These are phyloP conservation scores for Saccharomycopsis javanensis DNA, from an alignment of 805 yeast species.

Conservation along the genomic window DNA sequence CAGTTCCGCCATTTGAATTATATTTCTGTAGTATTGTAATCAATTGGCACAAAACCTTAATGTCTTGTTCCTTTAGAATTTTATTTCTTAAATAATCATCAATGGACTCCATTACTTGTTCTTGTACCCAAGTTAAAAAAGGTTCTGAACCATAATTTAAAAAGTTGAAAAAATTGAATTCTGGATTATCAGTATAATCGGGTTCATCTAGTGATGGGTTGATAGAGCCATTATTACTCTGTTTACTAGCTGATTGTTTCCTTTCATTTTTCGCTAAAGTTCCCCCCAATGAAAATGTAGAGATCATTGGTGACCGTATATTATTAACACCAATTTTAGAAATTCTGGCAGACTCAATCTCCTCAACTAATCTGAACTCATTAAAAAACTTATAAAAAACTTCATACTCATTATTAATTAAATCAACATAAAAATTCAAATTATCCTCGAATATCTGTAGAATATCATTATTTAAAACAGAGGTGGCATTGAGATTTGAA, in stretches of 20 bases:
- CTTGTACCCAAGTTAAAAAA: conserved; percentile 49
- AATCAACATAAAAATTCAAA: conserved; percentile 47
- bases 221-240: neutral
- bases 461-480: conserved; percentile 27
- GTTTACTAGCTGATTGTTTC: neutral
- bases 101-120: conserved; percentile 59
- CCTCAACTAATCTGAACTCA: conserved; percentile 21
- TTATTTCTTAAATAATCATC: conserved; percentile 60
- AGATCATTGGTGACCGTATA: neutral
- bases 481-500: conserved; percentile 28
- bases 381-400: conserved; percentile 49
- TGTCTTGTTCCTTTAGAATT: conserved; percentile 61
- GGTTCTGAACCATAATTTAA: conserved; percentile 19
- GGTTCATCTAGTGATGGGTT: conserved; percentile 1
- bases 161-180: conserved; percentile 14
- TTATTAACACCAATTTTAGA: conserved; percentile 3
- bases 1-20: conserved; percentile 41
- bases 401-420: conserved; percentile 51
- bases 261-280: neutral
- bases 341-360: neutral
- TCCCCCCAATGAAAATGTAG: neutral
- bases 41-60: conserved; percentile 63
- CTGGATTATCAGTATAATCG: conserved; percentile 15
- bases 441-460: conserved; percentile 55
- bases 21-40: conserved; percentile 60